Evolutionary conservation across 2,329 filamentous ascomycete genomes (phyloP).

Genomic region (Canariomyces notabilis): DNA sequence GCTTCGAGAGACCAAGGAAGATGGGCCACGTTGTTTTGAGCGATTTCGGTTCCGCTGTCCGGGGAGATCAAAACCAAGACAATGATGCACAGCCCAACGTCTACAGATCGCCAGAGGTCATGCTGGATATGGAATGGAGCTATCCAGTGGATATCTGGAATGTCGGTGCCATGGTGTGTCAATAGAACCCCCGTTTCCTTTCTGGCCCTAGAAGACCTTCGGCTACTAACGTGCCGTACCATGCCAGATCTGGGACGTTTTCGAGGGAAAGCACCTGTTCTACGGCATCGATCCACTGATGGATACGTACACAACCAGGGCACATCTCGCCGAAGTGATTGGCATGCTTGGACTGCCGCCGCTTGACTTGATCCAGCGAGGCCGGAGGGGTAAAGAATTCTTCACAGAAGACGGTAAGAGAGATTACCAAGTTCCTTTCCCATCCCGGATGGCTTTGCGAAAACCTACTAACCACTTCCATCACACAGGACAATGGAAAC

Average conservation of each 20-base stretch:
- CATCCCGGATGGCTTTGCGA: not conserved
- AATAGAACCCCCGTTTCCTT: too few relatives aligned
- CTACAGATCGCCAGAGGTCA: conserved; percentile 35
- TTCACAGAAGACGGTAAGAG: conserved; percentile 9
- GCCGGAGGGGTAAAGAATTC: conserved; percentile 8
- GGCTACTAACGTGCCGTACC: conserved; percentile 2
- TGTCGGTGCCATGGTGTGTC: conserved; percentile 33
- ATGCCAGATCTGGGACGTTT: conserved; percentile 35
- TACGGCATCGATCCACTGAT: conserved; percentile 35
- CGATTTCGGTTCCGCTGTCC: conserved; percentile 32
- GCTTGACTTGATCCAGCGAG: conserved; percentile 24
- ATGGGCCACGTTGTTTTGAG: conserved; percentile 33
- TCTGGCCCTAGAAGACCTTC: not conserved
- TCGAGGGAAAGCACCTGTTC: conserved; percentile 32
- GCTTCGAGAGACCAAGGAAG: conserved; percentile 29
- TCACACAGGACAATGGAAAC: not conserved
- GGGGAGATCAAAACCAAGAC: conserved; percentile 27
- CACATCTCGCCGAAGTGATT: conserved; percentile 42
- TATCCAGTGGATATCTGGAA: conserved; percentile 36
- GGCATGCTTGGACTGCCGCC: conserved; percentile 41
- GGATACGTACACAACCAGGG: conserved; percentile 34
- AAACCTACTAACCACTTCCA: not conserved
- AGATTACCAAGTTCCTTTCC: not conserved
- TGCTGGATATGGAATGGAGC: conserved; percentile 32
- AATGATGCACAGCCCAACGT: conserved; percentile 32